Conservation (phyloP, 164 flowering plant species). For the Warburgia ugandensis region DNA sequence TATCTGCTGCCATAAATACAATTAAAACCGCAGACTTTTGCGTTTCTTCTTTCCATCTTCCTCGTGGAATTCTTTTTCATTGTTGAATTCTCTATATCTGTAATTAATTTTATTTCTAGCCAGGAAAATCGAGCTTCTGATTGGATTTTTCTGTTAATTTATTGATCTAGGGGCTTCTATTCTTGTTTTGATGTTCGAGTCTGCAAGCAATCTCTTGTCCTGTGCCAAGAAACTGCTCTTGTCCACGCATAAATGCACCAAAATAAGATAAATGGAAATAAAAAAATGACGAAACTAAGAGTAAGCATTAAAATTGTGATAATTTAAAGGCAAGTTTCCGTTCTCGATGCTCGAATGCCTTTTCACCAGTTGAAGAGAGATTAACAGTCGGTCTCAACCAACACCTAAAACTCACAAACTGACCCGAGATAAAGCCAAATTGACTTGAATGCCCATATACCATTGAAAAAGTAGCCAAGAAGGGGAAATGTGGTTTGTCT, state of each 20-base stretch:
- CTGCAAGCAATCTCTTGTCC: background rate
- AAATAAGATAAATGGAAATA: background rate
- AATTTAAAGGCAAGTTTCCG: constrained; percentile 1
- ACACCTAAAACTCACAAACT: too few species aligned
- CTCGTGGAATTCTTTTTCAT: background rate
- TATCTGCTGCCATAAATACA: constrained; percentile 47
- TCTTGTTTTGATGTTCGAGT: constrained; percentile 6
- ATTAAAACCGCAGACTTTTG: constrained; percentile 11
- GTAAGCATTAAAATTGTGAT: background rate
- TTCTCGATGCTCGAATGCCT: background rate
- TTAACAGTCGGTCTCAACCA: background rate
- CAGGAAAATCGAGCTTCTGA: background rate
- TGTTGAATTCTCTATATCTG: background rate
- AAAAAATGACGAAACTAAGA: background rate
- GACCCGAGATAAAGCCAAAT: too few species aligned
- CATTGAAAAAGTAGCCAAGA: too few species aligned
- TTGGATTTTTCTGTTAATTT: background rate
- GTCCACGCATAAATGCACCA: background rate
- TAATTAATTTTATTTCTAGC: background rate
- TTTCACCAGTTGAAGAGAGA: background rate
- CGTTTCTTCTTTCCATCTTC: background rate
- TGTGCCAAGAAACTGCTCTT: background rate
- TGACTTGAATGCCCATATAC: too few species aligned
- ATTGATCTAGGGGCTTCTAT: constrained; percentile 10
- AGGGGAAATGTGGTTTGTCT: too few species aligned